A percentile compares a stretch with the other conserved stretches of the same genome.
These are phyloP conservation scores for Fraxinus nigra DNA, from an alignment of 305 asterid genomes.

Conservation along the genomic window DNA sequence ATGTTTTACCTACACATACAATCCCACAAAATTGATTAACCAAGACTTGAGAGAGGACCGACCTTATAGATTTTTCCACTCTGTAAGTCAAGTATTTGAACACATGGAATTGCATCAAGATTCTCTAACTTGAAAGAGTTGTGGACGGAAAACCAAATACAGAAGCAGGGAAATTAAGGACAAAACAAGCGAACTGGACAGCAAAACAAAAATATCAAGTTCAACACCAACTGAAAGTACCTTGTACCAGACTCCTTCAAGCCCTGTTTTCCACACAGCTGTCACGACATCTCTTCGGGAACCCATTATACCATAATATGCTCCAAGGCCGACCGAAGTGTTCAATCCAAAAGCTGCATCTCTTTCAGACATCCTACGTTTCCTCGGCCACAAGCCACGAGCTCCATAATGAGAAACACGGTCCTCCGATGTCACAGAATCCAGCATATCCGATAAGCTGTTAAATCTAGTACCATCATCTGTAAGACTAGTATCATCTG, in stretches of 20 bases:
- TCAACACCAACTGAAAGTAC: conserved; percentile 30
- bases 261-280: conserved; percentile 95
- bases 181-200: conserved; percentile 1
- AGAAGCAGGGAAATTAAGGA: neutral
- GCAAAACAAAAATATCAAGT: neutral
- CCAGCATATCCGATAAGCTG: conserved; percentile 53
- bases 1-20: neutral
- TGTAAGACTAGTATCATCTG: conserved; percentile 49
- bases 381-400: conserved; percentile 94
- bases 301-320: conserved; percentile 97
- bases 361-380: conserved; percentile 95
- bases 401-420: conserved; percentile 56
- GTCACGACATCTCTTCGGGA: conserved; percentile 97
- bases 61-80: neutral
- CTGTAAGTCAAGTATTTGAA: neutral
- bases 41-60: neutral
- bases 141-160: neutral
- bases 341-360: conserved; percentile 96
- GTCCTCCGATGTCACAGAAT: conserved; percentile 49
- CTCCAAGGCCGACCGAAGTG: conserved; percentile 94
- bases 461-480: conserved; percentile 51
- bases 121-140: neutral
- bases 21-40: neutral
- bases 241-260: conserved; percentile 99
- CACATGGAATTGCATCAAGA: neutral